Evolutionary conservation across 176 grass and related monocot genomes (phyloP).

Genomic region (Paspalum vaginatum): DNA sequence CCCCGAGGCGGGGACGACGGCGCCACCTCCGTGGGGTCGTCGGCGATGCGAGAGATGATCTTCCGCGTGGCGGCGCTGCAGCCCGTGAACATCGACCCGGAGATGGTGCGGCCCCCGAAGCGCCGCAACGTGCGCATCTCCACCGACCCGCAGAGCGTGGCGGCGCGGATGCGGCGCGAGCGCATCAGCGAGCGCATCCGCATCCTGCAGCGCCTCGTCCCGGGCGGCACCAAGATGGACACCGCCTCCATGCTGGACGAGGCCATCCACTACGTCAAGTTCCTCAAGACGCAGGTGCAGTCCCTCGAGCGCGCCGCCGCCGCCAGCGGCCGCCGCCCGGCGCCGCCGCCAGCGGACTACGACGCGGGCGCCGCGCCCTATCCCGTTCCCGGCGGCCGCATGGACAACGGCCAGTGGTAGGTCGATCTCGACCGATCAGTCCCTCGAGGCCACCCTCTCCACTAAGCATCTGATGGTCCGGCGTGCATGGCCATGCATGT

Average conservation of each 20-base stretch:
- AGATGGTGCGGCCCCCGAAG: slow-evolving; percentile 80
- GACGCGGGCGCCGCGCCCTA: not conserved
- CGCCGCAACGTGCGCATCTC: slow-evolving; percentile 90
- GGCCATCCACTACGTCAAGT: slow-evolving; percentile 98
- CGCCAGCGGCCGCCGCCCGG: slow-evolving; percentile 30
- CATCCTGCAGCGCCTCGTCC: slow-evolving; percentile 86
- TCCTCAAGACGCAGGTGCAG: slow-evolving; percentile 93
- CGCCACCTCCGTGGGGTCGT: slow-evolving; percentile 3
- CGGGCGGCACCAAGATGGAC: slow-evolving; percentile 97
- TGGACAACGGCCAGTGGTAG: slow-evolving; percentile 42
- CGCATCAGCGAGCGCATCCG: slow-evolving; percentile 98
- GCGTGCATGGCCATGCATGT: slow-evolving; percentile 18
- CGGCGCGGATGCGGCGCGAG: slow-evolving; percentile 86
- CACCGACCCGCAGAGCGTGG: slow-evolving; percentile 96
- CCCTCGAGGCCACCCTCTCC: not conserved
- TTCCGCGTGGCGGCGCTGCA: slow-evolving; percentile 94
- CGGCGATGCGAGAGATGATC: slow-evolving; percentile 88
- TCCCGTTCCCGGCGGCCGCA: slow-evolving; percentile 20
- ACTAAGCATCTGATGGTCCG: not conserved
- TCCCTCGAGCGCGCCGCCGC: slow-evolving; percentile 70
- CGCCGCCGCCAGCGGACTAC: not conserved
- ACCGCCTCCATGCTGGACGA: slow-evolving; percentile 97
- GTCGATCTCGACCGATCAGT: not conserved
- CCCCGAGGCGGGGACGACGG: not conserved
- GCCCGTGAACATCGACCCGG: slow-evolving; percentile 85